Evolutionary conservation across 176 grass and related monocot species (phyloP), one percentile per base, ranked within the genome.

Genomic region (Oryza meyeriana): DNA sequence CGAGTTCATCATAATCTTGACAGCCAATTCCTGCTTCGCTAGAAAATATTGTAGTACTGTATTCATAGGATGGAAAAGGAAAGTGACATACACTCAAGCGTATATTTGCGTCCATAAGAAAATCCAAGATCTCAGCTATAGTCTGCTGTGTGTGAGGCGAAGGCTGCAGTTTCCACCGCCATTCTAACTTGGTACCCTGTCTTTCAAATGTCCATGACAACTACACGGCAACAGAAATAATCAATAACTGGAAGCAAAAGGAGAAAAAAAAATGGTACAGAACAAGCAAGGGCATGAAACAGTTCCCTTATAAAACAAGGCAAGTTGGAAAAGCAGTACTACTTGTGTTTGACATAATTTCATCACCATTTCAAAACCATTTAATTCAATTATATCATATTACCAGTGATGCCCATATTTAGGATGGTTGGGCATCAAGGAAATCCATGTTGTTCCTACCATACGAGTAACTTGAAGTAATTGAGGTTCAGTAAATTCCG

Each of bases 41-140:
- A 33, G 2, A 79, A 71, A 62, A 72, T 26, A 18, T 14, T 8
- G 66, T 42, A 47, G 28, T n/a, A 83, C 13, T 33, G 31, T 61
- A 3, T 17, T 5, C 42, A 44, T 13, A 50, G 4, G 20, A 27
- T 65, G 74, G 61, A 47, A 58, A 76, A 90, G 35, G 3, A 79
- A 52, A 72, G 31, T 55, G 65, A 52, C 84, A 71, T 93, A 99
- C 96, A 81, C 96, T 99, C 76, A 99, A 83, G 63, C 82, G 91
- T 80, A 99, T 95, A 85, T 99, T 99, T 81, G 96, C 87, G 78
- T 95, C 90, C 91, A 95, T 93, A 52, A 93, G 92, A 81, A 99
- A 99, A 89, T 93, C 87, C 76, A 99, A 86, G 31, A 93, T 87
- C 82, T 84, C 87, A 84, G 77, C 83, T 13, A 87, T 90, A 64